A percentile compares a stretch with the other conserved stretches of the same genome.
These are phyloP conservation scores for Rubia yunnanensis DNA, from an alignment of 257 asterid species.

Conservation along the genomic window DNA sequence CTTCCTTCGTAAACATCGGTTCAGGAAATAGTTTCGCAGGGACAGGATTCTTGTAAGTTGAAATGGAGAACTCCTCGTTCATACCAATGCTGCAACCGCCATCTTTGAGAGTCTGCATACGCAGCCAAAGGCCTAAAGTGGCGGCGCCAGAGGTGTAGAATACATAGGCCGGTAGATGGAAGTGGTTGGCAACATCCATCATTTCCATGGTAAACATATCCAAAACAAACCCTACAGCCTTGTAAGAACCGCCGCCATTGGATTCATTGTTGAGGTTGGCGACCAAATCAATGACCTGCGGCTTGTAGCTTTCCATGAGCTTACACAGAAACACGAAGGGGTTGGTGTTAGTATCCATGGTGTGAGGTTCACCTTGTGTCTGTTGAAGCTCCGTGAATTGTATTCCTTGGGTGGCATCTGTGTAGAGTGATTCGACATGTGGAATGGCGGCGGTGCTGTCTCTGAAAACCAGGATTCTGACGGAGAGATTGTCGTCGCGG, in stretches of 20 bases:
- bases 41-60: slow-evolving; percentile 17
- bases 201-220: slow-evolving; percentile 47
- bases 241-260: neutral
- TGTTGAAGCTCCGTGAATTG: slow-evolving; percentile 14
- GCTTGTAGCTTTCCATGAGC: neutral
- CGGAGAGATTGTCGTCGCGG: slow-evolving; percentile 28
- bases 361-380: neutral
- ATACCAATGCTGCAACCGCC: slow-evolving; percentile 11
- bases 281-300: slow-evolving; percentile 5
- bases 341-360: slow-evolving; percentile 5
- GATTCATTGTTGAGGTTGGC: slow-evolving; percentile 3
- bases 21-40: slow-evolving; percentile 32
- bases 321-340: neutral
- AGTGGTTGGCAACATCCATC: slow-evolving; percentile 36
- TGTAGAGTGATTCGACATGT: slow-evolving; percentile 10
- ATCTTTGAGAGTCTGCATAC: slow-evolving; percentile 10
- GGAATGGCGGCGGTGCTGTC: slow-evolving; percentile 22
- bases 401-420: slow-evolving; percentile 13
- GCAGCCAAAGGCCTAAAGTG: slow-evolving; percentile 18
- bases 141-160: slow-evolving; percentile 43
- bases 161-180: slow-evolving; percentile 32
- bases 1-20: neutral
- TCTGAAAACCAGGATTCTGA: slow-evolving; percentile 33
- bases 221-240: slow-evolving; percentile 27
- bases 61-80: neutral